A percentile compares a stretch with the other conserved stretches of the same genome.
phyloP scores from a whole-genome alignment of 2,329 filamentous ascomycete species.

The Neurospora crassa region DNA sequence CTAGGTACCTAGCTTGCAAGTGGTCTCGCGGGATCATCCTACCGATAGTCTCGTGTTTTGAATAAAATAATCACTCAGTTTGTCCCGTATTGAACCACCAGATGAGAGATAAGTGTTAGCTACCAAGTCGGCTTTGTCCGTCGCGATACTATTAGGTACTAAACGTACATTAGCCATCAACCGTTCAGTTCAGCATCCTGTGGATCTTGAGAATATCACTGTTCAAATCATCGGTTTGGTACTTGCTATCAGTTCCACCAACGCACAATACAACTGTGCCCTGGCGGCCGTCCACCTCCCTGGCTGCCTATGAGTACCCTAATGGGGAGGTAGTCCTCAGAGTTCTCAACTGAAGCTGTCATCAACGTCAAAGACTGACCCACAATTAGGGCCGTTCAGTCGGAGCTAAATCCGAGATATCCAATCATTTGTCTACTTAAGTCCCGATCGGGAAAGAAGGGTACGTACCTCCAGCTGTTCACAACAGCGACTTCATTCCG shows the following conservation, averaged over 20 bases:
- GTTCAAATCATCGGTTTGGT: conserved; percentile 52
- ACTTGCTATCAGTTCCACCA: conserved; percentile 55
- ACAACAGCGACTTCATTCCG: background rate
- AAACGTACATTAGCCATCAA: conserved; percentile 45
- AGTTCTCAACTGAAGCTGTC: background rate
- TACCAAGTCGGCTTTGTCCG: background rate
- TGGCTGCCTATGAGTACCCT: background rate
- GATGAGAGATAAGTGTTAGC: conserved; percentile 2
- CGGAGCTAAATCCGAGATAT: background rate
- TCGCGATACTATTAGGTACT: background rate
- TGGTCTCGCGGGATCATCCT: no score
- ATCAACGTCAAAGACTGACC: background rate
- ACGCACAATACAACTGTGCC: conserved; percentile 51
- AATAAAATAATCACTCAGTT: no score
- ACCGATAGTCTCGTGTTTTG: no score
- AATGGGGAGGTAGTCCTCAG: background rate
- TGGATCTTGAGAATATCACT: conserved; percentile 63
- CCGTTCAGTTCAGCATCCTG: conserved; percentile 55
- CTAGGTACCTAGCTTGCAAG: no score
- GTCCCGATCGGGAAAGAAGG: background rate
- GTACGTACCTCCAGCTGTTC: background rate
- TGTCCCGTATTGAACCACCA: background rate
- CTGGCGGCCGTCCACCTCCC: no score
- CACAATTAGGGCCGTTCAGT: background rate
- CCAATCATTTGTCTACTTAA: background rate